Conservation (phyloP, 148 eudicot genomes). For the Fagopyrum tataricum region DNA sequence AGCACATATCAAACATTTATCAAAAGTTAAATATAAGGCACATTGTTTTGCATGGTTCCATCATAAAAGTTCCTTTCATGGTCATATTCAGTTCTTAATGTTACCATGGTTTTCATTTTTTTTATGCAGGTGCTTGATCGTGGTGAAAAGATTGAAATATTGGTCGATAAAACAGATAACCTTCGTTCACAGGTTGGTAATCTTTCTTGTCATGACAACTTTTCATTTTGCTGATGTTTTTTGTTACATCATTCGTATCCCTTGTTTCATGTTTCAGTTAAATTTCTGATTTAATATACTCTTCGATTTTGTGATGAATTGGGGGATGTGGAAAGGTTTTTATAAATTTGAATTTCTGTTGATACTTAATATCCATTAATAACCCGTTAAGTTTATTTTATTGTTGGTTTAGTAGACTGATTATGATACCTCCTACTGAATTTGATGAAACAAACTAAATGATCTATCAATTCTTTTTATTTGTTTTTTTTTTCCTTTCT, state of each 20-base stretch:
- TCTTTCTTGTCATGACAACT: not conserved
- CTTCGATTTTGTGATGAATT: not conserved
- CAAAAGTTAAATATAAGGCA: not conserved
- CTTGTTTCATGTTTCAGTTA: not conserved
- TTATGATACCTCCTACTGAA: not conserved
- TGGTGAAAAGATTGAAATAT: slow-evolving; percentile 13
- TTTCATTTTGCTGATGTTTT: not conserved
- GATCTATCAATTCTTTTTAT: not conserved
- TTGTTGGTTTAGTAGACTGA: not conserved
- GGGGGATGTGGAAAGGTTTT: not conserved
- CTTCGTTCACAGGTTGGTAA: slow-evolving; percentile 14
- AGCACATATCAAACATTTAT: not conserved
- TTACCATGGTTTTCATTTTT: not conserved
- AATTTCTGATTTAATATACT: not conserved
- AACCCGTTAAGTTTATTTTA: too few species aligned
- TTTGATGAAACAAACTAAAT: not conserved
- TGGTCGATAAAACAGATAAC: slow-evolving; percentile 15
- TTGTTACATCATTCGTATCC: not conserved
- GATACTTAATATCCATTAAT: not conserved
- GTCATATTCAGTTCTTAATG: not conserved
- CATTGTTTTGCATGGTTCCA: not conserved
- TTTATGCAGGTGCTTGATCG: slow-evolving; percentile 15
- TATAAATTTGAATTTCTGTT: not conserved
- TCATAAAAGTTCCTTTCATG: not conserved
- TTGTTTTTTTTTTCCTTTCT: not conserved